A percentile compares a stretch with the other conserved stretches of the same genome.
phyloP scores from a whole-genome alignment of 2,329 filamentous ascomycete species.

The Ophiostoma sp. region DNA sequence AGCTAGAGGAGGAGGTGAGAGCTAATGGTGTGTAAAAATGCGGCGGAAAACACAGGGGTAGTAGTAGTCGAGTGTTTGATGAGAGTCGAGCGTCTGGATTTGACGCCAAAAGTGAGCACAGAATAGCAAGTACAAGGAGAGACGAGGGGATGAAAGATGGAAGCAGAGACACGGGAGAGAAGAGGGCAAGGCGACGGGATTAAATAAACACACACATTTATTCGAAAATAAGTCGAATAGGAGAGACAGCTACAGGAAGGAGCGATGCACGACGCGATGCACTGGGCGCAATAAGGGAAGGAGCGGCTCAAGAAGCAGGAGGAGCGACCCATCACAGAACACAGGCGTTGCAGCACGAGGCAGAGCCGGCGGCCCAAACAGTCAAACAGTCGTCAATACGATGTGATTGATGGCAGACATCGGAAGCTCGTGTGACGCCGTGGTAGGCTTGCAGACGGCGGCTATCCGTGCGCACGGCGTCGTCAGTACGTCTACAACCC shows the following conservation, averaged over 20 bases:
- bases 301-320: not conserved
- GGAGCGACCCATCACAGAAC: not conserved
- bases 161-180: not conserved
- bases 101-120: not conserved
- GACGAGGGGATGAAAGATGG: not conserved
- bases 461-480: constrained; percentile 10
- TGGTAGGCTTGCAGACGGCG: not conserved
- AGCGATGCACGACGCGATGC: not conserved
- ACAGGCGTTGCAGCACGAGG: not conserved
- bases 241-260: not conserved
- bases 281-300: too few relatives aligned
- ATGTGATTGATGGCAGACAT: constrained; percentile 7
- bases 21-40: constrained; percentile 11
- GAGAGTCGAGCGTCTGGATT: not conserved
- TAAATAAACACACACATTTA: too few relatives aligned
- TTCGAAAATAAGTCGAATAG: not conserved
- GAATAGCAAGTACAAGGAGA: not conserved
- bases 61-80: not conserved
- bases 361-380: not conserved
- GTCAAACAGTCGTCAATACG: not conserved
- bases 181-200: too few relatives aligned
- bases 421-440: not conserved
- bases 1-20: constrained; percentile 5
- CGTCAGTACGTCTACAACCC: not conserved
- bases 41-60: constrained; percentile 4